phyloP scores from a whole-genome alignment of 2,329 filamentous ascomycete genomes.

The Stromatinia cepivora region DNA sequence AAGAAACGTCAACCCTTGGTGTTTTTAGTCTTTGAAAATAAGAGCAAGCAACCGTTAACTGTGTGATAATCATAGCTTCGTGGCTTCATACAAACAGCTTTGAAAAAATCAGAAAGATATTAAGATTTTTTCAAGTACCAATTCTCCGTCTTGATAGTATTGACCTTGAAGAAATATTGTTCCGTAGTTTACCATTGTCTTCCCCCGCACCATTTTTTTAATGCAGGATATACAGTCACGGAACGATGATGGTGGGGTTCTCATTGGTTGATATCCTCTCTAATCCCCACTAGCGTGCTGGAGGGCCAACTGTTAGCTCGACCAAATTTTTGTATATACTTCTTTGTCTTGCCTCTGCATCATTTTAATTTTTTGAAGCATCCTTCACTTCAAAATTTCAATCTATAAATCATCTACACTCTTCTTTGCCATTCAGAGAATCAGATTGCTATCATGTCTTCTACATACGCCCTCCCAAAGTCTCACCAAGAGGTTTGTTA shows the following conservation, averaged over 20 bases:
- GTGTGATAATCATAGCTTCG: not conserved
- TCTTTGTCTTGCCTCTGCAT: slow-evolving; percentile 12
- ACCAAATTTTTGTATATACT: slow-evolving; percentile 17
- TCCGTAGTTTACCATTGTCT: slow-evolving; percentile 9
- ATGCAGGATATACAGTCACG: slow-evolving; percentile 13
- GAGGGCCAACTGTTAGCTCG: slow-evolving; percentile 18
- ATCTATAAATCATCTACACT: slow-evolving; percentile 3
- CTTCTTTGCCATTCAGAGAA: not conserved
- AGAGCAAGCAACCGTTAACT: not conserved
- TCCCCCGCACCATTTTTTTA: slow-evolving; percentile 2
- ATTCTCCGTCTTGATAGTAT: not conserved
- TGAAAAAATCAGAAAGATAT: not conserved
- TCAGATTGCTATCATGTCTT: slow-evolving; percentile 31
- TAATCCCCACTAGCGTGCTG: slow-evolving; percentile 1
- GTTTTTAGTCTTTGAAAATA: not conserved
- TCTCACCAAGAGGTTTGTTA: slow-evolving; percentile 63
- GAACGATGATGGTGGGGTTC: not conserved
- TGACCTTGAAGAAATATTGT: not conserved
- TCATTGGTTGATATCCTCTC: slow-evolving; percentile 4
- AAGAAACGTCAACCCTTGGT: not conserved
- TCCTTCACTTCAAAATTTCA: not conserved
- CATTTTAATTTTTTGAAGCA: slow-evolving; percentile 8
- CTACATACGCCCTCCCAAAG: slow-evolving; percentile 61
- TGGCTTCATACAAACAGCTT: not conserved
- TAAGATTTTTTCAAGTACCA: not conserved